These are phyloP conservation scores for Prosopis cineraria DNA, from an alignment of 306 rosid species.

Conservation along the genomic window DNA sequence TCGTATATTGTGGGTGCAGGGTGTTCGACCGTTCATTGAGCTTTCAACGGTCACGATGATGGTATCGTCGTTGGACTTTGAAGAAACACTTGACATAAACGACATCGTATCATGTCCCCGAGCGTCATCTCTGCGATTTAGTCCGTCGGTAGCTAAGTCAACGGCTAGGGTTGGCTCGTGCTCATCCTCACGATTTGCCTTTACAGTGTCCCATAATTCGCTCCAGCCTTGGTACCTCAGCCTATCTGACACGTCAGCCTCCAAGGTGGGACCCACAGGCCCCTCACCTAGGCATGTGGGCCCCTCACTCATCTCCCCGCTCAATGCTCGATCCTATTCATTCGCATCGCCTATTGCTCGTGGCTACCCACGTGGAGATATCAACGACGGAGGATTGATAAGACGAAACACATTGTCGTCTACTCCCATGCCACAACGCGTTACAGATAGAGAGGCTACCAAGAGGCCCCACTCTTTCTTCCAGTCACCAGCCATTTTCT, in stretches of 20 bases:
- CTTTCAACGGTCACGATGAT: constrained; percentile 56
- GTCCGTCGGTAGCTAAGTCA: constrained; percentile 40
- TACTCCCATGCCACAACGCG: constrained; percentile 60
- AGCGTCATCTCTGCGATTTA: constrained; percentile 61
- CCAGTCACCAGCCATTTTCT: constrained; percentile 67
- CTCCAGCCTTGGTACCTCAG: constrained; percentile 85
- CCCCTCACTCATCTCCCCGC: constrained; percentile 62
- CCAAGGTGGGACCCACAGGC: constrained; percentile 61
- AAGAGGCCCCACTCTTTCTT: constrained; percentile 50
- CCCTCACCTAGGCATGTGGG: constrained; percentile 39
- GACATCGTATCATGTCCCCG: constrained; percentile 57
- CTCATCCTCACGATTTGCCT: constrained; percentile 74
- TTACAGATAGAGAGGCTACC: constrained; percentile 5
- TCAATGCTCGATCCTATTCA: constrained; percentile 63
- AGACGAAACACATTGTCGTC: constrained; percentile 55
- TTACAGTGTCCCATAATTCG: constrained; percentile 80
- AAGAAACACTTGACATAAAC: constrained; percentile 54
- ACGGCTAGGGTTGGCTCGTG: constrained; percentile 60
- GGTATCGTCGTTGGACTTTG: constrained; percentile 65
- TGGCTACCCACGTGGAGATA: constrained; percentile 44
- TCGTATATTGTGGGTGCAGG: constrained; percentile 45
- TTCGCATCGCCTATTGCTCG: constrained; percentile 63
- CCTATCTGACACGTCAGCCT: constrained; percentile 58
- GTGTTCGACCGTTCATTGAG: constrained; percentile 74
- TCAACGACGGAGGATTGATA: constrained; percentile 30